Evolutionary conservation across 805 yeast species (phyloP).

Genomic region (Isabelozyma rhagii): DNA sequence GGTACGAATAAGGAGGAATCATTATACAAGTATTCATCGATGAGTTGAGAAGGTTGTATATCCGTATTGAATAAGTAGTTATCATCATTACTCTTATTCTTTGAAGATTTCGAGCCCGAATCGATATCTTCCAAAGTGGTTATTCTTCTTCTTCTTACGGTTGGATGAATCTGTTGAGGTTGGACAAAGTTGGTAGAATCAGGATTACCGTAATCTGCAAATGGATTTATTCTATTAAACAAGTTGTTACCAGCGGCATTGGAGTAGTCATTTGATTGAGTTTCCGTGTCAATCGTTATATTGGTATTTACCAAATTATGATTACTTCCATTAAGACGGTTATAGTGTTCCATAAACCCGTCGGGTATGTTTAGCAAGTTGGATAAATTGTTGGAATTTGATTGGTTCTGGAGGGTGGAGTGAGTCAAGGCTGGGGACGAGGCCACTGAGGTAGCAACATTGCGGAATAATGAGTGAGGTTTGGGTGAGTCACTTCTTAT

Average conservation of each 20-base stretch:
- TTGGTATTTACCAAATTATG: constrained; percentile 6
- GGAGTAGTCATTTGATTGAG: neutral
- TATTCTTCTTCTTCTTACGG: constrained; percentile 25
- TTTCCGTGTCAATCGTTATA: neutral
- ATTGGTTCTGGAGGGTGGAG: constrained; percentile 2
- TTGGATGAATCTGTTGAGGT: constrained; percentile 6
- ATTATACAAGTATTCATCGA: constrained; percentile 17
- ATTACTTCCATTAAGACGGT: constrained; percentile 12
- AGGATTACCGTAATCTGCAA: constrained; percentile 40
- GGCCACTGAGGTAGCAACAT: constrained; percentile 3
- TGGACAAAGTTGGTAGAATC: constrained; percentile 18
- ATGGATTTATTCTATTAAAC: constrained; percentile 19
- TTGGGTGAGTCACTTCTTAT: neutral
- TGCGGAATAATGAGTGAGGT: neutral
- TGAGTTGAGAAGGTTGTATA: constrained; percentile 38
- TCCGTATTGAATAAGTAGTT: constrained; percentile 38
- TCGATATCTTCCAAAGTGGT: constrained; percentile 27
- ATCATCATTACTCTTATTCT: constrained; percentile 19
- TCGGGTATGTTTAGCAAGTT: constrained; percentile 31
- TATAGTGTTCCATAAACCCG: constrained; percentile 22
- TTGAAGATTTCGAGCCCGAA: constrained; percentile 4
- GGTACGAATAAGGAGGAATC: constrained; percentile 32
- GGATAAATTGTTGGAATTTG: constrained; percentile 16
- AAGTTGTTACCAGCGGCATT: constrained; percentile 1
- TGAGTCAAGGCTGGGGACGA: constrained; percentile 10